Conservation (phyloP, 371 early-diverging fungal species). For the Gilbertella persicaria region DNA sequence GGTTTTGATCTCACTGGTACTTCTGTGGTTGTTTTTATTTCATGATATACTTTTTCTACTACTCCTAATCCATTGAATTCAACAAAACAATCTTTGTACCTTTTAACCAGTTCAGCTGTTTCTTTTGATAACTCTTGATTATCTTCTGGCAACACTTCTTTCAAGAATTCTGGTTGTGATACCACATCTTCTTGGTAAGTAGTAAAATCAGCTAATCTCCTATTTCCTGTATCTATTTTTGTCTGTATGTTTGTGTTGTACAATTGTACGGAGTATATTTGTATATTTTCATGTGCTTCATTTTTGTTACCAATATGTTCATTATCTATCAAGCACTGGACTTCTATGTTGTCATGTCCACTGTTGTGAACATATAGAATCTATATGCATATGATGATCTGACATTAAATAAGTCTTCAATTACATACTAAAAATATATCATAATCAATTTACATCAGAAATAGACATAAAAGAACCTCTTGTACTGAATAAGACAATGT, state of each 20-base stretch:
- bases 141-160: not conserved
- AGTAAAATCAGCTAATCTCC: not conserved
- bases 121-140: not conserved
- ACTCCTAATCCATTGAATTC: slow-evolving; percentile 5
- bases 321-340: slow-evolving; percentile 2
- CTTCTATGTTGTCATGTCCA: slow-evolving; percentile 1
- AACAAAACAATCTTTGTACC: not conserved
- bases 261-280: not conserved
- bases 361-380: too few species aligned
- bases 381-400: too few species aligned
- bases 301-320: not conserved
- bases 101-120: not conserved
- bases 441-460: too few species aligned
- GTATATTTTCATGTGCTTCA: not conserved
- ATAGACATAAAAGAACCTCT: too few species aligned
- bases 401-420: too few species aligned
- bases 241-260: not conserved
- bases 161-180: not conserved
- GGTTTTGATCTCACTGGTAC: slow-evolving; percentile 6
- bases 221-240: not conserved
- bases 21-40: not conserved
- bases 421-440: too few species aligned
- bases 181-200: slow-evolving; percentile 9
- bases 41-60: not conserved
- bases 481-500: too few species aligned